Evolutionary conservation across 2,329 filamentous ascomycete genomes (phyloP), one percentile per base, ranked within the genome.

Genomic region (Aureobasidium zeae): DNA sequence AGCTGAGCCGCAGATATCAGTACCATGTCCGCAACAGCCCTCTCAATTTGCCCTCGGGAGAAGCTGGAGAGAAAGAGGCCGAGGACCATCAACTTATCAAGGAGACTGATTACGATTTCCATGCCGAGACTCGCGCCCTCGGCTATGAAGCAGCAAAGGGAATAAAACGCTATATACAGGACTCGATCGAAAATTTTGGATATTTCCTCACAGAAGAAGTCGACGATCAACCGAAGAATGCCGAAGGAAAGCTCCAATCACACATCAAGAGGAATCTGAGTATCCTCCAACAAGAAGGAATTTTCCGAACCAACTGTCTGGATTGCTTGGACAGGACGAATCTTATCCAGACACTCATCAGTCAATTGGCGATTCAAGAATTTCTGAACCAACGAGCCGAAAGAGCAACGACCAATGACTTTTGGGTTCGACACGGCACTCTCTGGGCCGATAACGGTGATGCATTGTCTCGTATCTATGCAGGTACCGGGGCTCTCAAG

Each of bases 381-480:
- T 96, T 96, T 54, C 67, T 98, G 3, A 65, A 67, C 11, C 86
- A 94, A 52, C 74, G 81, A 48, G 74, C 73, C 19, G 78, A 86
- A 51, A 72, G 70, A 49, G 45, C 44, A 26, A 81, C 84, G 1
- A 72, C 73, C 8, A 75, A 80, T 0, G 88, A 96, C 57, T 88
- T 96, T 55, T 94, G 88, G 83, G 82, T 86, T 65, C 74, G 86
- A 36, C 91, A 98, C 65, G 88, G 86, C 7, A 91, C 79, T 48
- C 72, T 98, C 1, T 98, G 91, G 91, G 91, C 91, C 24, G 91
- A 98, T 62, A 96, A 95, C 57, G 91, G 91, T 16, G 91, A 98
- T 66, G 83, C 84, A 5, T 65, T 98, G 35, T 95, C 88, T 10
- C 86, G 86, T 57, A 96, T 95, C 19, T 98, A 98, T 59, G 91